These are phyloP conservation scores for Ilex paraguariensis DNA, from an alignment of 305 asterid genomes.

Conservation along the genomic window DNA sequence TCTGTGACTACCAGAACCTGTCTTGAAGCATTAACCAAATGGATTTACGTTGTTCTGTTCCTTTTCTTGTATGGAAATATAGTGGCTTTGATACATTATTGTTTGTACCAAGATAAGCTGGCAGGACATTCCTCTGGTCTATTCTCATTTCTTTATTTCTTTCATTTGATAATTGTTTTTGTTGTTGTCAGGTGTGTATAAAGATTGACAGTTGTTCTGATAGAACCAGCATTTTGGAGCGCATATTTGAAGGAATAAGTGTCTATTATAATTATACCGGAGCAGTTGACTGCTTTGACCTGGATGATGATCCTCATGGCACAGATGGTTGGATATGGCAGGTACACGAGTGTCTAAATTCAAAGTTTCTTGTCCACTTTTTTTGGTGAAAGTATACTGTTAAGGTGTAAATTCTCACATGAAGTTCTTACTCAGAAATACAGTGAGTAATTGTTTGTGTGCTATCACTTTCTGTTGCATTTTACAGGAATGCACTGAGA, in stretches of 20 bases:
- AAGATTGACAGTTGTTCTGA: constrained; percentile 63
- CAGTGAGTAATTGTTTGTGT: not conserved
- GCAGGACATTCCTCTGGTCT: not conserved
- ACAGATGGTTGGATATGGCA: constrained; percentile 96
- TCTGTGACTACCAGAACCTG: not conserved
- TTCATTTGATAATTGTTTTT: not conserved
- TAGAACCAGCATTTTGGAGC: constrained; percentile 52
- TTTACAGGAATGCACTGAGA: constrained; percentile 87
- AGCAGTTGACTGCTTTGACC: constrained; percentile 56
- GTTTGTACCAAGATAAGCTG: not conserved
- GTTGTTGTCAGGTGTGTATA: constrained; percentile 56
- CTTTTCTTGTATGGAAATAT: too few relatives aligned
- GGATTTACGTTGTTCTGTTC: too few relatives aligned
- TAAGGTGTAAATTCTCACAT: too few relatives aligned
- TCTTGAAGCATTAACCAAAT: not conserved
- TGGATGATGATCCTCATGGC: constrained; percentile 91
- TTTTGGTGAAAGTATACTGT: constrained; percentile 6
- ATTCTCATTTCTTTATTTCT: not conserved
- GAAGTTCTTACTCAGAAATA: constrained; percentile 1
- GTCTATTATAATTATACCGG: constrained; percentile 86
- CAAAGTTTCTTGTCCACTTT: constrained; percentile 6
- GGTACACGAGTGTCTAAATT: constrained; percentile 28
- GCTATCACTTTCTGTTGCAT: constrained; percentile 6
- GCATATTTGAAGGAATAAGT: constrained; percentile 68
- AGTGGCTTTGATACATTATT: too few relatives aligned